Conservation (phyloP, 306 rosid species). For the Rosa multiflora region DNA sequence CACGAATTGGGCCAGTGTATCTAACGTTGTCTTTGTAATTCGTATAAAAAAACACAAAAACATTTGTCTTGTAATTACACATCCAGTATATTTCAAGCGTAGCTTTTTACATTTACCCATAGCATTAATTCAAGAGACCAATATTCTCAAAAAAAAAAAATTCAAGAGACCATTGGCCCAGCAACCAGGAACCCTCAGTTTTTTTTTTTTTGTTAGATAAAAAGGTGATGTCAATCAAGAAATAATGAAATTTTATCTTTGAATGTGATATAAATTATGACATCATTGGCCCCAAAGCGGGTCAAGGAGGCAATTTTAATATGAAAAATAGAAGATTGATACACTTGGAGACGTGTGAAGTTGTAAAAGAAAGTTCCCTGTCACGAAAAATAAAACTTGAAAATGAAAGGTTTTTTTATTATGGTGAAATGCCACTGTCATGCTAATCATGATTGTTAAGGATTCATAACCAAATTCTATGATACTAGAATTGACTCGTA, state of each 20-base stretch:
- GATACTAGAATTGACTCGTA: background rate
- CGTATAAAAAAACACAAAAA: too few species aligned
- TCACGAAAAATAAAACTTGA: background rate
- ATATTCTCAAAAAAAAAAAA: too few species aligned
- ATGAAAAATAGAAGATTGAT: background rate
- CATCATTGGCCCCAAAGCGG: background rate
- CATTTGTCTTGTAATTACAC: background rate
- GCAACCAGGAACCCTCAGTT: too few species aligned
- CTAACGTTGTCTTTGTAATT: background rate
- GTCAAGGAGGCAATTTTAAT: background rate
- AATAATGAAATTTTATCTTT: background rate
- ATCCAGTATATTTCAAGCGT: background rate
- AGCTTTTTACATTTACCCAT: background rate
- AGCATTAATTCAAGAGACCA: background rate
- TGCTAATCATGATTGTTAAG: background rate
- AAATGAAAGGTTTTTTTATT: background rate
- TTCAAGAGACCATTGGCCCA: background rate
- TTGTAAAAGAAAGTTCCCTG: background rate
- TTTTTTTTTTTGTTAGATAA: background rate
- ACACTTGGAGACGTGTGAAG: constrained; percentile 8
- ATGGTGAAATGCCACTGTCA: constrained; percentile 22
- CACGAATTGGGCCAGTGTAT: background rate
- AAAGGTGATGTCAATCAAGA: background rate
- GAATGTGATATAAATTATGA: background rate
- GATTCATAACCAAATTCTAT: background rate